Percentiles rank a stretch among this genome's conserved stretches.
Evolutionary conservation across 371 early-diverging fungal species (phyloP).

Genomic region (Ordospora colligata): DNA sequence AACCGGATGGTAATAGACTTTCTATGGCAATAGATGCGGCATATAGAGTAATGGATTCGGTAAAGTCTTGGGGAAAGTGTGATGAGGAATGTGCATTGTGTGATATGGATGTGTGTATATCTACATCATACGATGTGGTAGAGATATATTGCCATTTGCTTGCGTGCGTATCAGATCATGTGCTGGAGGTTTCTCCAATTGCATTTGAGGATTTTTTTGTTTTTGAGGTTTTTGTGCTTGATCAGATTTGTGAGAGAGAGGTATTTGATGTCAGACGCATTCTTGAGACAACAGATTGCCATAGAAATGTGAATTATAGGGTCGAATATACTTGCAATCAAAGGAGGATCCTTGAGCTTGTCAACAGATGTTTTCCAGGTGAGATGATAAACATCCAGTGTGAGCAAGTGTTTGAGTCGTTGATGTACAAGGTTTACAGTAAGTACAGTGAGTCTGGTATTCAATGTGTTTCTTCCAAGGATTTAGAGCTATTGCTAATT

Average conservation of each 20-base stretch:
- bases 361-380: not conserved
- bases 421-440: constrained; percentile 38
- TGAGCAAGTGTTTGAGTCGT: constrained; percentile 56
- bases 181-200: not conserved
- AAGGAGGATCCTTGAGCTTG: not conserved
- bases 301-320: not conserved
- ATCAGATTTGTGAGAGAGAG: constrained; percentile 5
- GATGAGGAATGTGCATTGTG: not conserved
- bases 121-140: not conserved
- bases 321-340: too few species aligned
- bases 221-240: not conserved
- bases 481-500: constrained; percentile 14
- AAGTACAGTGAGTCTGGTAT: not conserved
- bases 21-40: not conserved
- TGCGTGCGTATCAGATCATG: not conserved
- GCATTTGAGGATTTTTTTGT: constrained; percentile 1
- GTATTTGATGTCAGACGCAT: not conserved
- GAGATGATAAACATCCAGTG: constrained; percentile 36
- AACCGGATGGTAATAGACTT: not conserved
- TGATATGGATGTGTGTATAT: not conserved
- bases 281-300: not conserved
- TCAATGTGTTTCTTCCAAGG: not conserved
- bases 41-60: not conserved
- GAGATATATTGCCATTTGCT: not conserved
- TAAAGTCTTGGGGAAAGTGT: not conserved